phyloP scores from a whole-genome alignment of 352 stramenopile species.

The Thalassiosira exigua region DNA sequence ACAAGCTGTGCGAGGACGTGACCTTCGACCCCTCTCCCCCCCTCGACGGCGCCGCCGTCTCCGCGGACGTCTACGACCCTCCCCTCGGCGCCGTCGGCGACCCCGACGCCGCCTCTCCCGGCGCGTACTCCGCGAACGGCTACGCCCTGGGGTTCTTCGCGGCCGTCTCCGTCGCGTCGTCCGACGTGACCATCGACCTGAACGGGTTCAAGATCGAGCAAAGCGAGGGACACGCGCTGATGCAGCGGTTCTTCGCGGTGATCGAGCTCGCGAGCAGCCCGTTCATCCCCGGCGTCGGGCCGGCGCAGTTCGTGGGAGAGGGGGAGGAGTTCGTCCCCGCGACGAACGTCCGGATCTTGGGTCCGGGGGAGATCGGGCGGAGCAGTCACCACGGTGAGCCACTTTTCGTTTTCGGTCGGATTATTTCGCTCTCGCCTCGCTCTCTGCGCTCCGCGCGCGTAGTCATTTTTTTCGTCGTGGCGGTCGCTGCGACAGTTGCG shows the following conservation, averaged over 20 bases:
- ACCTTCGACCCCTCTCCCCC: not conserved
- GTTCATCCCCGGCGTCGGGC: conserved; percentile 8
- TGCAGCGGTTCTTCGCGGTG: conserved; percentile 35
- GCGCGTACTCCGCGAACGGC: conserved; percentile 18
- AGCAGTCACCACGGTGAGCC: conserved; percentile 16
- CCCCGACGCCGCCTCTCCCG: not conserved
- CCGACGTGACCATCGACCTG: conserved; percentile 12
- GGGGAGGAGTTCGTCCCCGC: conserved; percentile 5
- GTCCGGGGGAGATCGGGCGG: conserved; percentile 15
- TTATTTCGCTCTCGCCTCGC: not conserved
- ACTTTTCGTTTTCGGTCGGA: not conserved
- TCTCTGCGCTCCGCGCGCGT: no score
- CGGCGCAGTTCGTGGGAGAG: conserved; percentile 23
- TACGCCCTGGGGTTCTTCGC: conserved; percentile 34
- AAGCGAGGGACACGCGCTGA: conserved; percentile 11
- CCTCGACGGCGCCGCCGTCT: not conserved
- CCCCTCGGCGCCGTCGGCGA: not conserved
- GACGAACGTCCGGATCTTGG: conserved; percentile 10
- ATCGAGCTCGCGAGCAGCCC: conserved; percentile 18
- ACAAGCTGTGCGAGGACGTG: conserved; percentile 15
- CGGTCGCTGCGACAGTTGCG: no score
- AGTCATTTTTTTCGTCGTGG: no score
- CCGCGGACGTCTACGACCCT: not conserved
- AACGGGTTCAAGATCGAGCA: conserved; percentile 25
- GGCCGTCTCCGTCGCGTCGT: conserved; percentile 4